Base-by-base conservation (phyloP, 371 early-diverging fungal species). In the Mortierella sp. region DNA sequence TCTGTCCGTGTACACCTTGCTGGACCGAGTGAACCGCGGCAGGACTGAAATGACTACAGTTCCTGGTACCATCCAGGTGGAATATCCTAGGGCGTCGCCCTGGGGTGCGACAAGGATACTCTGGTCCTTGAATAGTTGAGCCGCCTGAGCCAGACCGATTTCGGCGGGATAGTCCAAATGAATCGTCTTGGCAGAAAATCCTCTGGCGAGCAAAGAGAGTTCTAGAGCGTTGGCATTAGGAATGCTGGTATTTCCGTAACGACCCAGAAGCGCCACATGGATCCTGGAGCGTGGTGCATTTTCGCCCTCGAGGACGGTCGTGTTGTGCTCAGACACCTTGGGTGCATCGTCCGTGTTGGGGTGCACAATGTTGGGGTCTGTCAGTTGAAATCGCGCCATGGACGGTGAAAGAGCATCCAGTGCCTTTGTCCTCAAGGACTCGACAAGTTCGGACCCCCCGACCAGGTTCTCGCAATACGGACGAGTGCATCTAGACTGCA, bases 211-310 rank as follows among this genome's bases (percentile, higher is more conserved):
- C 58, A 76, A 59, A 57, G 70, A 60, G 43, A 61, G 43, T 34
- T 76, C 78, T n/a, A 76, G 55, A 0, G 54, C 21, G 51, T 61
- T 60, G 23, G 70, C 61, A 19, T 76, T 76, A 3, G 78, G 70
- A 21, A 76, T 69, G 37, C 78, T 76, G 41, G 78, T 76, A 55
- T 76, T 76, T 30, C 78, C 78, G 27, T 69, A 76, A 4, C 78
- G 78, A 19, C 78, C 78, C 11, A 76, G 37, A 17, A 76, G 51
- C 0, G 64, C 78, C 17, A 76, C 66, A 4, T 76, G 52, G 44
- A 76, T 76, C 53, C 41, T 69, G n/a, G 70, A 64, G 4, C 78
- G 52, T 5, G 70, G 78, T 21, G 62, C 70, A 19, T 54, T 56
- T 30, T 76, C 78, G 32, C 78, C 78, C 7, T 52, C 32, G 6